phyloP scores from a whole-genome alignment of 2,329 filamentous ascomycete species.

The Chalaropsis thielavioides region DNA sequence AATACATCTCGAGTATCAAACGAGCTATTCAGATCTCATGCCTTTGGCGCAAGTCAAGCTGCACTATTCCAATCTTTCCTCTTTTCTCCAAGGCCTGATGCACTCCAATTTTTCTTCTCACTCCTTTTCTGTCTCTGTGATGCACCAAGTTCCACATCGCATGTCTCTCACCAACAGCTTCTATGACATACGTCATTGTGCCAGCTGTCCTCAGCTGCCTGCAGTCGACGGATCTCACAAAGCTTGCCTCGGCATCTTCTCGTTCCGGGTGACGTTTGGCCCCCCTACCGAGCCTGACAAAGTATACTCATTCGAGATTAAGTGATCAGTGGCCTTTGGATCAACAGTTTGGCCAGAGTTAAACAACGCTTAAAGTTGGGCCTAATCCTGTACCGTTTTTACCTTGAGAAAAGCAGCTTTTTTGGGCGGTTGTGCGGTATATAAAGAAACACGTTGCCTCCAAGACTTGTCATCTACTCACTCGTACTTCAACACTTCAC shows the following conservation, averaged over 20 bases:
- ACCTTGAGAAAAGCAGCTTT: no score
- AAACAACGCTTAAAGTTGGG: background rate
- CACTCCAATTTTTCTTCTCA: no score
- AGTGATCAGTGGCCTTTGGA: background rate
- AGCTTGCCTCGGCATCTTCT: conserved; percentile 3
- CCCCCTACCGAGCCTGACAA: background rate
- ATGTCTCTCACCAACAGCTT: background rate
- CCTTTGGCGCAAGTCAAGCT: no score
- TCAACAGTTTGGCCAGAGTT: background rate
- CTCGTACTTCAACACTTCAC: background rate
- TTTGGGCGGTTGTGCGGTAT: background rate
- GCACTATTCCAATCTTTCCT: no score
- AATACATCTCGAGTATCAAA: no score
- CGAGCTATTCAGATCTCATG: no score
- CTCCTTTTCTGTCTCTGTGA: background rate
- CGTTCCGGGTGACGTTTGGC: background rate
- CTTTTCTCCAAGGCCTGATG: no score
- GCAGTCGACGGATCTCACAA: background rate
- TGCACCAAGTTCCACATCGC: background rate
- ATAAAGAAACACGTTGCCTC: background rate
- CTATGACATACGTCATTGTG: background rate
- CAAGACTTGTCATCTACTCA: background rate
- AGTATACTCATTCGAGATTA: background rate
- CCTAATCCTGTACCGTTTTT: background rate
- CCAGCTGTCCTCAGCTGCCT: background rate